Conservation (phyloP, 352 stramenopile genomes). For the Phytopythium mirpurense region DNA sequence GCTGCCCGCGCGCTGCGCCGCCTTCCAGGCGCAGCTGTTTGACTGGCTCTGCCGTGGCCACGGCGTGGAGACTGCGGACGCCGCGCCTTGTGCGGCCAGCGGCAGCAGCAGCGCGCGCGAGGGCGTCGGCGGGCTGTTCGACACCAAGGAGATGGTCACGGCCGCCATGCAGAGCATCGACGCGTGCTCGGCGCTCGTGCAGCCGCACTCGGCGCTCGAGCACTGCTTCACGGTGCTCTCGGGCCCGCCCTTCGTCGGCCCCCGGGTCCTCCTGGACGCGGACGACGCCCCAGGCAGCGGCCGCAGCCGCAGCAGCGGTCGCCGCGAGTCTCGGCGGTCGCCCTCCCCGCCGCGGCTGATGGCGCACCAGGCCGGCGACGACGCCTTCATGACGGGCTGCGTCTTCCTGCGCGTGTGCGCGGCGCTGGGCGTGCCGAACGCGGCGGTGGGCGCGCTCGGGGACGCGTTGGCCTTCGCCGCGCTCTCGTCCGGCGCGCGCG, state of each 20-base stretch:
- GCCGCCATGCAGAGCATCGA: constrained; percentile 62
- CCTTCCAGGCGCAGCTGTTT: constrained; percentile 53
- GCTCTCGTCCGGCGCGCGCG: neutral
- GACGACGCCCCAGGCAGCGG: constrained; percentile 3
- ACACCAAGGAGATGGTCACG: constrained; percentile 71
- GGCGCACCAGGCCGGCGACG: constrained; percentile 71
- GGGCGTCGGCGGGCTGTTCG: constrained; percentile 37
- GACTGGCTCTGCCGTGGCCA: constrained; percentile 31
- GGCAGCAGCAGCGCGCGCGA: no score
- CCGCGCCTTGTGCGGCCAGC: no score
- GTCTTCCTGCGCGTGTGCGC: constrained; percentile 68
- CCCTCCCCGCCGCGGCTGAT: constrained; percentile 22
- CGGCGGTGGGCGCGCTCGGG: constrained; percentile 31
- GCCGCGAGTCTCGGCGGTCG: no score
- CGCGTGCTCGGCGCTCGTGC: constrained; percentile 45
- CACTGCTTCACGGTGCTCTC: constrained; percentile 55
- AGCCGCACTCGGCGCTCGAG: constrained; percentile 50
- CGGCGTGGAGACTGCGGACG: no score
- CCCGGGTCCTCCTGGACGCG: constrained; percentile 24
- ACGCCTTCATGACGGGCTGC: constrained; percentile 75
- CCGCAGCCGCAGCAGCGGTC: constrained; percentile 4
- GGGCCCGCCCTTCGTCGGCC: constrained; percentile 65
- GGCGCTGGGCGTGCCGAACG: constrained; percentile 51
- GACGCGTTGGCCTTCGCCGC: neutral
- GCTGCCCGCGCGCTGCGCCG: constrained; percentile 42